phyloP scores from a whole-genome alignment of 345 rosid species.

The Heritiera littoralis region DNA sequence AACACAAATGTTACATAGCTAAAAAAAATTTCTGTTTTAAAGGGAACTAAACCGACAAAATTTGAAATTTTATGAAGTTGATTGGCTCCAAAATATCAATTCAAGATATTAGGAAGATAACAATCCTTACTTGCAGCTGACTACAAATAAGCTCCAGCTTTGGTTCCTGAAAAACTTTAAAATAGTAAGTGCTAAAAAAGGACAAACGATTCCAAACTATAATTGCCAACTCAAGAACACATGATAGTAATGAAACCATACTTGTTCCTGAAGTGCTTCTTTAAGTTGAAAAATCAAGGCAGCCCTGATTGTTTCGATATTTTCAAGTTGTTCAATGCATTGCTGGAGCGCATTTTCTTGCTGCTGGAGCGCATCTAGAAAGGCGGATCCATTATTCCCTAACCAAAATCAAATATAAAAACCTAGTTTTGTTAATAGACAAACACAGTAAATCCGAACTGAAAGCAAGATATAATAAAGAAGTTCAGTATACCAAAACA shows the following conservation, averaged over 20 bases:
- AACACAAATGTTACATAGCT: neutral
- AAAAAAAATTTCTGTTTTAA: neutral
- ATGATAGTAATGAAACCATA: conserved; percentile 26
- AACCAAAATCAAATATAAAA: conserved; percentile 11
- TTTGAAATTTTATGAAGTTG: conserved; percentile 4
- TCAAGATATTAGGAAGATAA: conserved; percentile 12
- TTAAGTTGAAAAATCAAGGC: conserved; percentile 59
- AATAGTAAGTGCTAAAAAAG: conserved; percentile 15
- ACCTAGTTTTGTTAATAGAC: neutral
- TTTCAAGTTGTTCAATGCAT: conserved; percentile 55
- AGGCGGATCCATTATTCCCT: conserved; percentile 52
- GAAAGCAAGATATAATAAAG: neutral
- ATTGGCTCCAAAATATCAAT: conserved; percentile 3
- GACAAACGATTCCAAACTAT: neutral
- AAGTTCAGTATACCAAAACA: neutral
- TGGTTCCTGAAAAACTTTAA: conserved; percentile 50
- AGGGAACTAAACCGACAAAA: conserved; percentile 8
- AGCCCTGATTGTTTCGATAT: conserved; percentile 52
- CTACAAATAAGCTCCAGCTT: conserved; percentile 48
- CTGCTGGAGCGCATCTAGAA: conserved; percentile 51
- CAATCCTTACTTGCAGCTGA: conserved; percentile 57
- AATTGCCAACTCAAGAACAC: conserved; percentile 19
- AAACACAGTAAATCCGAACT: neutral
- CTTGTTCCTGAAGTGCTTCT: conserved; percentile 71
- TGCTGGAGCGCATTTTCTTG: conserved; percentile 55